Conservation (phyloP, 305 asterid genomes). For the Rubia peregrina region DNA sequence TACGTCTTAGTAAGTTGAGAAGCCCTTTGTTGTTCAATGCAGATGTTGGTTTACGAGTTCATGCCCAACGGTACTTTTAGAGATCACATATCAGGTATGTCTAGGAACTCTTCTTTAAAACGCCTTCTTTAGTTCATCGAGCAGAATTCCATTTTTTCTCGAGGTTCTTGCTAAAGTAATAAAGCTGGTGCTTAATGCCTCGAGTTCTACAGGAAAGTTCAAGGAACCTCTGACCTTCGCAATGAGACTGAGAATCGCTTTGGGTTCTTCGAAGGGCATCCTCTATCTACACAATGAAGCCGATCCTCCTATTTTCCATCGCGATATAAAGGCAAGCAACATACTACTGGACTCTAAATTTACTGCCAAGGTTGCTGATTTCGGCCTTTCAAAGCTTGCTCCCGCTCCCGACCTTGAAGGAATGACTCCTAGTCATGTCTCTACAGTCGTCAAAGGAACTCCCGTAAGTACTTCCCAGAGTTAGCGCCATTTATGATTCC, state of each 20-base stretch:
- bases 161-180: neutral
- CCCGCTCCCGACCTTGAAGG: constrained; percentile 76
- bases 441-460: constrained; percentile 86
- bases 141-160: neutral
- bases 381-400: constrained; percentile 91
- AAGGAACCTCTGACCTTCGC: constrained; percentile 56
- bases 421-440: constrained; percentile 47
- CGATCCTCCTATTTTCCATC: constrained; percentile 93
- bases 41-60: constrained; percentile 94
- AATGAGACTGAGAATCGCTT: constrained; percentile 62
- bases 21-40: constrained; percentile 29
- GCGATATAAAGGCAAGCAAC: constrained; percentile 92
- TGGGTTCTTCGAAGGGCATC: constrained; percentile 83
- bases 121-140: neutral
- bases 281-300: constrained; percentile 97
- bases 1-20: neutral
- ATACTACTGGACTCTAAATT: constrained; percentile 70
- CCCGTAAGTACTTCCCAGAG: constrained; percentile 41
- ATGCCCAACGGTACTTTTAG: constrained; percentile 87
- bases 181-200: constrained; percentile 5
- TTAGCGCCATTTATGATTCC: neutral
- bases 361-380: constrained; percentile 87
- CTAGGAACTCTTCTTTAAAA: constrained; percentile 11
- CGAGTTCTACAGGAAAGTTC: constrained; percentile 47
- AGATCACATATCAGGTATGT: constrained; percentile 80